These are phyloP conservation scores for Barnettozyma pratensis DNA, from an alignment of 805 yeast genomes.

Conservation along the genomic window DNA sequence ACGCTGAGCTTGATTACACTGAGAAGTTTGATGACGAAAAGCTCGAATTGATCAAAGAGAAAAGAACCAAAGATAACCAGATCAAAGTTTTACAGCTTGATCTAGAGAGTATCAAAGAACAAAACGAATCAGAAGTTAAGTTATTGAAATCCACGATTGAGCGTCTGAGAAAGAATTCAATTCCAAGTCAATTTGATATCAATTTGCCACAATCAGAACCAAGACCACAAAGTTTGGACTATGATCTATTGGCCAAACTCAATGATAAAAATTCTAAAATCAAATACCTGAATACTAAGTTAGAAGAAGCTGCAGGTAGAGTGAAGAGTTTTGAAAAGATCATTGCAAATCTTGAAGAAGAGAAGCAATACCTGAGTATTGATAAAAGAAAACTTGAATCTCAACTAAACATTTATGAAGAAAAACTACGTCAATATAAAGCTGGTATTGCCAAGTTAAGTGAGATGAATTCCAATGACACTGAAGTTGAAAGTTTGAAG, in stretches of 20 bases:
- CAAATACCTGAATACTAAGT: constrained; percentile 19
- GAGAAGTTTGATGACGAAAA: constrained; percentile 33
- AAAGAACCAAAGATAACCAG: constrained; percentile 34
- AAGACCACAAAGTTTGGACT: constrained; percentile 8
- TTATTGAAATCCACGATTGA: constrained; percentile 26
- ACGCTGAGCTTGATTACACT: constrained; percentile 25
- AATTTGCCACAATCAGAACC: too few relatives aligned
- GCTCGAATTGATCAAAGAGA: constrained; percentile 31
- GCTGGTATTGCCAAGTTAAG: constrained; percentile 15
- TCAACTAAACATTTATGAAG: constrained; percentile 25
- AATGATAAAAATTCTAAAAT: constrained; percentile 22
- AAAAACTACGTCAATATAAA: constrained; percentile 29
- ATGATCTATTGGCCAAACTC: constrained; percentile 25
- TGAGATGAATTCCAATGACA: constrained; percentile 6
- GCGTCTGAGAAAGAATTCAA: constrained; percentile 3
- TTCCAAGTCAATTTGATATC: not conserved
- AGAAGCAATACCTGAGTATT: constrained; percentile 23
- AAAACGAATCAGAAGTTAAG: constrained; percentile 32
- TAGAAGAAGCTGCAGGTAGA: constrained; percentile 23
- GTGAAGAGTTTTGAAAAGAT: constrained; percentile 26
- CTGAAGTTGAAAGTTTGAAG: constrained; percentile 13
- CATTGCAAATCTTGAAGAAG: constrained; percentile 28
- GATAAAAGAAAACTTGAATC: constrained; percentile 31
- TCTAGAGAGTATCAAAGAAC: constrained; percentile 31
- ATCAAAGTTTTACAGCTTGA: constrained; percentile 35